Evolutionary conservation across 2,329 filamentous ascomycete genomes (phyloP), one percentile per base, ranked within the genome.

Genomic region (Curvularia verruculosa): DNA sequence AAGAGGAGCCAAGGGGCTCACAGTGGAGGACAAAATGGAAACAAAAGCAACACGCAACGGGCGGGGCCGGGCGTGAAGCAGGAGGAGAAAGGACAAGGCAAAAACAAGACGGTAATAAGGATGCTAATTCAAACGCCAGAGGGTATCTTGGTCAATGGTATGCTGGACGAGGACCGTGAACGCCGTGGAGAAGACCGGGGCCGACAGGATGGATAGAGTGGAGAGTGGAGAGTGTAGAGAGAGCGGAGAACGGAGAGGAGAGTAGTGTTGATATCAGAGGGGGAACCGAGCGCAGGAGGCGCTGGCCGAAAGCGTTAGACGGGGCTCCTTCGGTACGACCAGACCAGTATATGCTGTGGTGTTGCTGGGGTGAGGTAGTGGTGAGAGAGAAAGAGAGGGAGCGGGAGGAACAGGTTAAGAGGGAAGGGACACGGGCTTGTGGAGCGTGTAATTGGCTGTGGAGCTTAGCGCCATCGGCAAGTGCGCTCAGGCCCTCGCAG

Each of bases 281-380:
- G 59, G 67, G 64, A 71, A 72, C 72, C 74, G 71, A 76, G 72
- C 75, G 73, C 74, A 72, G 69, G 69, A 72, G 73, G 73, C 73
- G 73, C 74, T 77, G 75, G 75, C 74, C 74, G 72, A 76, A 76
- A 71, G 74, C 74, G 74, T 70, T 57, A 59, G 65, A 61, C 67
- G 65, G 68, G 59, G 60, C 61, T 68, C 67, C 67, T 67, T 64
- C 71, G 62, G 66, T 61, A 73, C 72, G 70, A 66, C 73, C 75
- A 77, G 75, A 69, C 70, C 69, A 70, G 53, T 56, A 59, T 57
- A 51, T 59, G 63, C 65, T 55, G 55, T 58, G 61, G 54, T 60
- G 61, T 66, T 58, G 59, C 28, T 64, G 58, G 50, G 54, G 67
- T 66, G 60, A 59, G 64, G 67, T 67, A 64, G 68, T 70, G 65